Percentiles rank a stretch among this genome's conserved stretches.
phyloP scores from a whole-genome alignment of 345 rosid genomes.

The Syzygium jambos region DNA sequence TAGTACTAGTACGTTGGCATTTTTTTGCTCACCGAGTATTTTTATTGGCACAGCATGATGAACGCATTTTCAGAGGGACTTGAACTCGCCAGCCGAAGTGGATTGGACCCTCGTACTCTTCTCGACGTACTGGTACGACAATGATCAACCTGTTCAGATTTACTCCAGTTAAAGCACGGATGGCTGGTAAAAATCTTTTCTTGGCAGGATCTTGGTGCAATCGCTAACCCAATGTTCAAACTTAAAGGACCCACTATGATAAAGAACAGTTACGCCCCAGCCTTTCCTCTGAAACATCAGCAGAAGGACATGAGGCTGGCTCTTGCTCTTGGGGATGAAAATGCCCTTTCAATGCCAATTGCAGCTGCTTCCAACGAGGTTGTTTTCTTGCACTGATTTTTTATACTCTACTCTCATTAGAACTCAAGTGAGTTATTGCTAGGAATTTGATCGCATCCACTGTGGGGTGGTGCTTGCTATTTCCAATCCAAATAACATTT shows the following conservation, averaged over 20 bases:
- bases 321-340: slow-evolving; percentile 94
- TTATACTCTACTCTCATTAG: background rate
- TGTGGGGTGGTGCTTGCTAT: background rate
- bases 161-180: background rate
- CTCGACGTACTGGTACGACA: slow-evolving; percentile 69
- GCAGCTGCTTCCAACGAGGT: slow-evolving; percentile 97
- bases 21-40: background rate
- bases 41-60: slow-evolving; percentile 54
- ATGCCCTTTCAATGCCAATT: slow-evolving; percentile 80
- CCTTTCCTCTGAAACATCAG: slow-evolving; percentile 87
- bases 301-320: slow-evolving; percentile 96
- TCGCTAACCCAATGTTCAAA: slow-evolving; percentile 75
- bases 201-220: slow-evolving; percentile 76
- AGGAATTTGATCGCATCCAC: background rate
- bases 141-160: background rate
- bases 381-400: background rate
- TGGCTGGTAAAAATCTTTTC: background rate
- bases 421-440: background rate
- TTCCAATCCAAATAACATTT: background rate
- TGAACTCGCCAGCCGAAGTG: slow-evolving; percentile 71
- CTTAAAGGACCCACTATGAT: slow-evolving; percentile 88
- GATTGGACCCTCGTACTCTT: slow-evolving; percentile 61
- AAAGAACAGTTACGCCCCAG: slow-evolving; percentile 50
- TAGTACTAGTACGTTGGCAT: background rate
- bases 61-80: slow-evolving; percentile 91